Evolutionary conservation across 1,284 basidiomycete species (phyloP).

Genomic region (Cutaneotrichosporon mucoides): DNA sequence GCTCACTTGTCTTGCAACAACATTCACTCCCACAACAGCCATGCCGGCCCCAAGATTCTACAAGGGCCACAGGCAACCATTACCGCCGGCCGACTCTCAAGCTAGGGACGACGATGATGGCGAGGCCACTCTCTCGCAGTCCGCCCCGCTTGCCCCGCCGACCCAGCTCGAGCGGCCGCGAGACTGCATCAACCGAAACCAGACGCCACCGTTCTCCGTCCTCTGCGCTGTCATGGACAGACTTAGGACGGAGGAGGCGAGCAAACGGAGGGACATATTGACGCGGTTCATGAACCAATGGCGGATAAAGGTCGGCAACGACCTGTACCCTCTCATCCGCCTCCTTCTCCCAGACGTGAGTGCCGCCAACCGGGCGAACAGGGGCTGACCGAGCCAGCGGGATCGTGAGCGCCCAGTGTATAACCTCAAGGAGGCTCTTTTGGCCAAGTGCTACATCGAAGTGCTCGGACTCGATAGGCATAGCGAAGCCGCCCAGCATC

Average conservation of each 20-base stretch:
- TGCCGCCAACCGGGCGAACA: neutral
- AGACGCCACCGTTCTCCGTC: constrained; percentile 45
- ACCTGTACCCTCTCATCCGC: constrained; percentile 52
- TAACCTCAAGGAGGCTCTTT: constrained; percentile 82
- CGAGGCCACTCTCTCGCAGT: neutral
- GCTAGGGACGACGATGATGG: neutral
- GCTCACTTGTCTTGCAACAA: no score
- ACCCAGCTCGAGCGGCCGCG: constrained; percentile 42
- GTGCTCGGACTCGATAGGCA: constrained; percentile 73
- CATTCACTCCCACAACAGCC: no score
- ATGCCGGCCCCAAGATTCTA: constrained; percentile 1
- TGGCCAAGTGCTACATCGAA: constrained; percentile 84
- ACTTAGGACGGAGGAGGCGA: constrained; percentile 39
- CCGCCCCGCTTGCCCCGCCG: constrained; percentile 13
- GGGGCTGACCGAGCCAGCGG: constrained; percentile 57
- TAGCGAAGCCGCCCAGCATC: constrained; percentile 69
- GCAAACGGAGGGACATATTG: constrained; percentile 40
- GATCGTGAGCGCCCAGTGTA: constrained; percentile 85
- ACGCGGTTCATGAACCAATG: constrained; percentile 44
- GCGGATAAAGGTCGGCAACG: constrained; percentile 50
- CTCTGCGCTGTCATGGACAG: constrained; percentile 47
- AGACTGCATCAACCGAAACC: constrained; percentile 44
- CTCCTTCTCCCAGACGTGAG: constrained; percentile 52
- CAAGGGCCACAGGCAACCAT: neutral
- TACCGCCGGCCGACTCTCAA: neutral